Percentiles rank a stretch among this genome's conserved stretches.
Conservation (phyloP, 352 stramenopile species). For the Globisporangium spinosum region DNA sequence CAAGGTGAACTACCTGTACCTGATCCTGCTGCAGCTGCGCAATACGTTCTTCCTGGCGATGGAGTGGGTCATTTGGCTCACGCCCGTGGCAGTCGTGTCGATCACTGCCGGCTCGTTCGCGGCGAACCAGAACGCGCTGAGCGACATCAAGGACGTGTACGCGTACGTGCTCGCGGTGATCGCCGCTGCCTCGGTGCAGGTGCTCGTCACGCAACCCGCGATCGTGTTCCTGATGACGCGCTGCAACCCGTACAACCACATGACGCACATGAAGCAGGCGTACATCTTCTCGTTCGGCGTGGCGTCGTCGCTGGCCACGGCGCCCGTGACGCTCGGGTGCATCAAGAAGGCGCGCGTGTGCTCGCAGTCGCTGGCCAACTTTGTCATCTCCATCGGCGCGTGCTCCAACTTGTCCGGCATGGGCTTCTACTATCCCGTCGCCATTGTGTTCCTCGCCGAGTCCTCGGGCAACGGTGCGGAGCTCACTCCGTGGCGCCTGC, state of each 20-base stretch:
- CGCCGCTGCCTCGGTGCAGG: conserved; percentile 31
- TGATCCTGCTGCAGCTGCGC: conserved; percentile 58
- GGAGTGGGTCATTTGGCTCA: conserved; percentile 66
- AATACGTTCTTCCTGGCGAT: conserved; percentile 73
- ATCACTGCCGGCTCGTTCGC: conserved; percentile 61
- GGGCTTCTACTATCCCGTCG: conserved; percentile 65
- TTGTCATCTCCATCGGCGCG: conserved; percentile 68
- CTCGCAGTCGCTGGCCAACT: conserved; percentile 67
- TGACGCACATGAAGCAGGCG: conserved; percentile 54
- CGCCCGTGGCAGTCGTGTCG: conserved; percentile 57
- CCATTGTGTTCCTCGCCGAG: conserved; percentile 56
- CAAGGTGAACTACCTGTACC: conserved; percentile 62
- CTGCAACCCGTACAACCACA: conserved; percentile 69
- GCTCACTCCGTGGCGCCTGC: conserved; percentile 38
- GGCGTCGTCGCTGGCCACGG: conserved; percentile 42
- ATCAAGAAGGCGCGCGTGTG: conserved; percentile 58
- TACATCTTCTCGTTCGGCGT: conserved; percentile 68
- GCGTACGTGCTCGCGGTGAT: conserved; percentile 45
- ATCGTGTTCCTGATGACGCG: conserved; percentile 65
- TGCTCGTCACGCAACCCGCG: conserved; percentile 42
- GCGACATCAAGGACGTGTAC: conserved; percentile 44
- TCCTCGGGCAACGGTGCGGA: conserved; percentile 51
- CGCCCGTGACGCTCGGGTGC: conserved; percentile 54
- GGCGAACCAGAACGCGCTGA: conserved; percentile 37
- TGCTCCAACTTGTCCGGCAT: conserved; percentile 52